Conservation (phyloP, 2,329 filamentous ascomycete genomes). For the Pyrenochaeta sp. region DNA sequence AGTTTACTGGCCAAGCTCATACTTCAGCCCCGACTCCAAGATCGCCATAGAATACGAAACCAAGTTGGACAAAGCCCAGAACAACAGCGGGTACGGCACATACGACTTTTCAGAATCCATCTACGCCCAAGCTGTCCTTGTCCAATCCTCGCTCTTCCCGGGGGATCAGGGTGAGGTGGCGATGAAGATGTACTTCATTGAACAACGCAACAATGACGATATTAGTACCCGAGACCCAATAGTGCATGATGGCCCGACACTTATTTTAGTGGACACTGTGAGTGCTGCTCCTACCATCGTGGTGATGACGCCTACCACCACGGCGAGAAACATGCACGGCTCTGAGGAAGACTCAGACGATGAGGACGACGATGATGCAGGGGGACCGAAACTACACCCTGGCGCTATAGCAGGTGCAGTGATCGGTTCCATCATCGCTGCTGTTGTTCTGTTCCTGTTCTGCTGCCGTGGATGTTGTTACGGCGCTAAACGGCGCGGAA, state of each 20-base stretch:
- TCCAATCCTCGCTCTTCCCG: too few species aligned
- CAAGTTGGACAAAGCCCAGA: neutral
- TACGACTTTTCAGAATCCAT: slow-evolving; percentile 7
- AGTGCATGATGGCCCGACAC: slow-evolving; percentile 16
- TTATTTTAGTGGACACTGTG: slow-evolving; percentile 20
- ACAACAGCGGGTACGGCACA: slow-evolving; percentile 14
- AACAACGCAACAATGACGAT: neutral
- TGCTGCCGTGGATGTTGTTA: slow-evolving; percentile 5
- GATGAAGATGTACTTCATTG: slow-evolving; percentile 11
- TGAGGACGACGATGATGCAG: neutral
- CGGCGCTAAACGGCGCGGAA: neutral
- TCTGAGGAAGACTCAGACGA: neutral
- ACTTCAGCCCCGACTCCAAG: slow-evolving; percentile 15
- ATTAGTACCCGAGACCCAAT: neutral
- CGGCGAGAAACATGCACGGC: neutral
- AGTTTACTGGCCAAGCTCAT: slow-evolving; percentile 22
- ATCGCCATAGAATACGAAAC: slow-evolving; percentile 11
- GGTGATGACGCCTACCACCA: slow-evolving; percentile 1
- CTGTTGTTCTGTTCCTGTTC: neutral
- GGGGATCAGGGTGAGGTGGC: slow-evolving; percentile 4
- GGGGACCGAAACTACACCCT: neutral
- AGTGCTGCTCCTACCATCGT: slow-evolving; percentile 4
- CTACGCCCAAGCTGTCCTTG: slow-evolving; percentile 5
- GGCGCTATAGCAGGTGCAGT: slow-evolving; percentile 5
- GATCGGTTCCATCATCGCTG: neutral